These are phyloP conservation scores for Sugiyamaella japonica DNA, from an alignment of 1,139 yeast species.

Conservation along the genomic window DNA sequence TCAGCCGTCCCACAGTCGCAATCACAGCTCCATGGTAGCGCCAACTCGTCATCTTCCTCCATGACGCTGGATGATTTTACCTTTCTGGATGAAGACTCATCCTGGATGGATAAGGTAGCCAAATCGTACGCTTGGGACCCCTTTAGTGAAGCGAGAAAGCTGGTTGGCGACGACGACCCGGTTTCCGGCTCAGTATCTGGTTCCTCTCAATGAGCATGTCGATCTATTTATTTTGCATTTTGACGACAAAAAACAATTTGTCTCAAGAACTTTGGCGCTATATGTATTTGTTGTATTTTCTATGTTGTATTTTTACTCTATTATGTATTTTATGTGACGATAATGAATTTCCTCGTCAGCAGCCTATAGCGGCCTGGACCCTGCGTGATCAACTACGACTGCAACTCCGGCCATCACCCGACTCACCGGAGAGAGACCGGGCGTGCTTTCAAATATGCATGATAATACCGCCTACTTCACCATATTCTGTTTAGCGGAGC, in stretches of 20 bases:
- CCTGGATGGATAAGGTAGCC: conserved; percentile 14
- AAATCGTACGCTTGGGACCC: conserved; percentile 16
- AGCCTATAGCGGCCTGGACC: neutral
- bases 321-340: neutral
- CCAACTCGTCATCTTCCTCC: neutral
- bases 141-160: conserved; percentile 9
- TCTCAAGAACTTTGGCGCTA: neutral
- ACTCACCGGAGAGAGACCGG: neutral
- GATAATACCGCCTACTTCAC: neutral
- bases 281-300: neutral
- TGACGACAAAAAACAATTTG: neutral
- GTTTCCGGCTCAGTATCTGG: conserved; percentile 4
- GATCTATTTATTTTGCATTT: conserved; percentile 7
- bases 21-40: neutral
- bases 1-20: neutral
- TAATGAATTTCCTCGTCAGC: neutral
- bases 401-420: neutral
- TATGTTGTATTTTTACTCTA: conserved; percentile 3
- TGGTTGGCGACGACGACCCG: conserved; percentile 10
- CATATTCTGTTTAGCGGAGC: neutral
- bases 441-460: no score
- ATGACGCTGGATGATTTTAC: conserved; percentile 6
- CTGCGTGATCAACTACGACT: neutral
- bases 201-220: conserved; percentile 7
- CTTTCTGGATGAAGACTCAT: conserved; percentile 5